Percentiles rank a stretch among this genome's conserved stretches.
phyloP scores from a whole-genome alignment of 2,329 filamentous ascomycete species.

The Incumbomyces delicatus region DNA sequence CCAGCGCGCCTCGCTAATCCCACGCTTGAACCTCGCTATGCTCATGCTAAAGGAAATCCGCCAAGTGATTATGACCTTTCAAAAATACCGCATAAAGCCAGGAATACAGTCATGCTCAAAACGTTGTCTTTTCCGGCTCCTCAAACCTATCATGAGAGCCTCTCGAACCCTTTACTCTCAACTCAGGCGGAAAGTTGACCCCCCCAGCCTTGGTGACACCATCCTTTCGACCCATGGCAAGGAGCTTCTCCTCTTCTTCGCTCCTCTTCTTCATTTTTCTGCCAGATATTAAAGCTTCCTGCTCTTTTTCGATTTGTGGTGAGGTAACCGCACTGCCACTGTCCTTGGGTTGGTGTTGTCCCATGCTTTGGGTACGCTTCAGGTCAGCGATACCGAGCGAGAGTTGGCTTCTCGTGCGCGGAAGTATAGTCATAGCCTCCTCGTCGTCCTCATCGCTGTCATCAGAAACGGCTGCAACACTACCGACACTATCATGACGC shows the following conservation, averaged over 20 bases:
- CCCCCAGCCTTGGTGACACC: slow-evolving; percentile 19
- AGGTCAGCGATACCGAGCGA: slow-evolving; percentile 19
- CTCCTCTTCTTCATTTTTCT: slow-evolving; percentile 11
- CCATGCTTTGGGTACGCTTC: slow-evolving; percentile 10
- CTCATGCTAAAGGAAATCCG: no score
- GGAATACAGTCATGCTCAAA: no score
- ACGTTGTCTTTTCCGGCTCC: neutral
- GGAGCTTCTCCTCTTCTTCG: slow-evolving; percentile 15
- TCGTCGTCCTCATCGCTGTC: slow-evolving; percentile 9
- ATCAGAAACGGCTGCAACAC: slow-evolving; percentile 9
- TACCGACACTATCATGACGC: slow-evolving; percentile 8
- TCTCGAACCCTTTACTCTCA: slow-evolving; percentile 7
- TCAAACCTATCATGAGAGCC: neutral
- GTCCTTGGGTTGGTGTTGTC: slow-evolving; percentile 13
- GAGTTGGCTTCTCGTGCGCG: slow-evolving; percentile 20
- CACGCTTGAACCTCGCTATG: no score
- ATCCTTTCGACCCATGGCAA: slow-evolving; percentile 16
- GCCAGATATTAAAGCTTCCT: slow-evolving; percentile 7
- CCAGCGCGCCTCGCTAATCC: no score
- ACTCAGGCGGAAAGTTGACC: slow-evolving; percentile 15
- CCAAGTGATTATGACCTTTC: no score
- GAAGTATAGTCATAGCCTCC: slow-evolving; percentile 5
- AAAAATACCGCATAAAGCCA: no score
- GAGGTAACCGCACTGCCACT: slow-evolving; percentile 10
- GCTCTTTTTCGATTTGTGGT: slow-evolving; percentile 3